Percentiles rank a stretch among this genome's conserved stretches.
These are phyloP conservation scores for Candida oleophila DNA, from an alignment of 805 yeast species.

Conservation along the genomic window DNA sequence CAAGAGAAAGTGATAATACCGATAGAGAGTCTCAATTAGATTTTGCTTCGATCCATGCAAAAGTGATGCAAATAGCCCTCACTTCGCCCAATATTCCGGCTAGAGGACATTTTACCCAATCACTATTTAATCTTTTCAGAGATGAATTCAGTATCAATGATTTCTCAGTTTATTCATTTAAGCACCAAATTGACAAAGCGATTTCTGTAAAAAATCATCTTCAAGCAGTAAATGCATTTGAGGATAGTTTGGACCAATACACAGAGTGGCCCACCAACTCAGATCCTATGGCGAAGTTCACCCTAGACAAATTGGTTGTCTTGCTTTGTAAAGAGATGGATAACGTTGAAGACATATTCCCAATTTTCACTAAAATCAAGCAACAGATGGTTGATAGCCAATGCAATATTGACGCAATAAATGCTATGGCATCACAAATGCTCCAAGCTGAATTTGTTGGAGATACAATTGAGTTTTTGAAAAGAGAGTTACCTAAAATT, in stretches of 20 bases:
- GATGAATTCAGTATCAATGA: slow-evolving; percentile 7
- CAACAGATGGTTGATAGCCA: slow-evolving; percentile 32
- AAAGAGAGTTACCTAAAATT: slow-evolving; percentile 38
- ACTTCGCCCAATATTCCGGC: slow-evolving; percentile 5
- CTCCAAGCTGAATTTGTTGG: slow-evolving; percentile 36
- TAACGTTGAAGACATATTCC: slow-evolving; percentile 24
- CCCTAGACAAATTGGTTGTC: slow-evolving; percentile 46
- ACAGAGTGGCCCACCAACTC: slow-evolving; percentile 22
- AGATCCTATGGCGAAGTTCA: slow-evolving; percentile 37
- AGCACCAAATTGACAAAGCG: slow-evolving; percentile 28
- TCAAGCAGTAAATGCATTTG: slow-evolving; percentile 28
- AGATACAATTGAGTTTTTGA: slow-evolving; percentile 40
- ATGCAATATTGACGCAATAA: slow-evolving; percentile 28
- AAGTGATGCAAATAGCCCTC: neutral
- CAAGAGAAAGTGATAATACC: neutral
- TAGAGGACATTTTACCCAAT: slow-evolving; percentile 17
- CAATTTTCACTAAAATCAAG: slow-evolving; percentile 32
- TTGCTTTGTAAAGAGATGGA: slow-evolving; percentile 30
- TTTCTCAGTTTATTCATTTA: slow-evolving; percentile 23
- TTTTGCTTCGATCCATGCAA: neutral
- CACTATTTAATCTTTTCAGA: slow-evolving; percentile 15
- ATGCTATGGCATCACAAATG: slow-evolving; percentile 26
- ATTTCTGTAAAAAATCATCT: slow-evolving; percentile 16
- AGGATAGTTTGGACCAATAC: slow-evolving; percentile 24
- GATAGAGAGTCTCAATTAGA: neutral